Conservation (phyloP, 2,329 filamentous ascomycete genomes). For the Diplodia corticola region DNA sequence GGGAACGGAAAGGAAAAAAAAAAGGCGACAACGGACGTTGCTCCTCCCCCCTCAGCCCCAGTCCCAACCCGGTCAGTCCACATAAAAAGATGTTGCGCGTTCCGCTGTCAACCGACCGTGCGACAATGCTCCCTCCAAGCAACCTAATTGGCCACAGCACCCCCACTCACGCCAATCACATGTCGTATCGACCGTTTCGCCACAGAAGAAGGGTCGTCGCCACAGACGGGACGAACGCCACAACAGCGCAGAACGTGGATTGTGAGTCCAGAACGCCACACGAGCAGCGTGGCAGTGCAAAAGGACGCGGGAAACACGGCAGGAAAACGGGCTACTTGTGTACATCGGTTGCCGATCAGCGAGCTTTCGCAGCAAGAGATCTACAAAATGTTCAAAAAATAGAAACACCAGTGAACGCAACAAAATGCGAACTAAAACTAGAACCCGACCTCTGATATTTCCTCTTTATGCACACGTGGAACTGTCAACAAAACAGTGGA, state of each 20-base stretch:
- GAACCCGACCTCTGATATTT: neutral
- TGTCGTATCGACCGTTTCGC: neutral
- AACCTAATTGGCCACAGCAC: neutral
- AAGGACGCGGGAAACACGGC: neutral
- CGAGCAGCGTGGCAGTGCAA: constrained; percentile 7
- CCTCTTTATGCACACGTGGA: neutral
- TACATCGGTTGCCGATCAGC: neutral
- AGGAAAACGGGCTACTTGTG: too few species aligned
- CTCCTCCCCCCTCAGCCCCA: too few species aligned
- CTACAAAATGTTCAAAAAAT: neutral
- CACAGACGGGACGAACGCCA: neutral
- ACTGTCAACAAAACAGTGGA: neutral
- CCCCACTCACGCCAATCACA: neutral
- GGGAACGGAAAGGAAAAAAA: neutral
- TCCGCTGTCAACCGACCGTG: neutral
- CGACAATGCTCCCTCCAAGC: neutral
- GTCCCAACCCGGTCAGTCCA: neutral
- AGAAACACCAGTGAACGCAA: neutral
- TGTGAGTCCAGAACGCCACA: neutral
- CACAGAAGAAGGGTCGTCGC: neutral
- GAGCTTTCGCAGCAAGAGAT: neutral
- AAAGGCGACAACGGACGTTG: neutral
- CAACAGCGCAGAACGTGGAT: neutral
- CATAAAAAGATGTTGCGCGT: neutral
- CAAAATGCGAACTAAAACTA: too few species aligned